Evolutionary conservation across 192 early-diverging fungal genomes (phyloP), one percentile per base, ranked within the genome.

Genomic region (Chytriomyces hyalinus): DNA sequence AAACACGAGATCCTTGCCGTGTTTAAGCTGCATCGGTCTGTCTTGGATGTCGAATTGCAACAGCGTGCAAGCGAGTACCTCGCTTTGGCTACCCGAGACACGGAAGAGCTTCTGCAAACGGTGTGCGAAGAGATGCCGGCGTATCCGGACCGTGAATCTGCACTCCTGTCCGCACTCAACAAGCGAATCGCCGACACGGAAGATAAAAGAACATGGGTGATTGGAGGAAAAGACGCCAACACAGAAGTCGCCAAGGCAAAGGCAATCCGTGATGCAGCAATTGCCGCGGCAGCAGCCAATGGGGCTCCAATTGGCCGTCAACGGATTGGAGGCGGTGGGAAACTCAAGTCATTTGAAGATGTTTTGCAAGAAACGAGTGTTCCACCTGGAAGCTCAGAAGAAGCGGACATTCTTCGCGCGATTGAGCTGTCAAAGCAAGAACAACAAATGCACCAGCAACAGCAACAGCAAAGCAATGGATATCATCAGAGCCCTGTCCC

Each of bases 61-160:
- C 97, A 99, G 78, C 89, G 98, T 46, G 97, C 98, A 0, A 94
- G 92, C 75, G 98, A 99, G 84, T 99, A 99, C 84, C 48, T 79
- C 53, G 20, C 60, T 8, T 89, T 97, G 59, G 87, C 94, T 7
- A 89, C 99, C 73, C 89, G 92, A n/a, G 65, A 77, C 11, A 92
- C 89, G 26, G 95, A 97, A 26, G 93, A 94, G 24, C 84, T 99
- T 44, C 78, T 99, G 28, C 94, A 96, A 49, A 92, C 92, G 0
- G 93, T 97, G 28, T 97, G 96, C 78, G 98, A 98, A 74, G 97
- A 98, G 81, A 99, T 99, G 95, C 98, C 98, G 61, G 94, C 94
- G 49, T 99, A 95, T 85, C 94, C 95, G 2, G 95, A 96, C 77
- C 90, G 94, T 26, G 95, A 96, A 79, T 98, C 96, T 1, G 92